phyloP scores from a whole-genome alignment of 371 early-diverging fungal genomes.

The Haplosporangium sp. region DNA sequence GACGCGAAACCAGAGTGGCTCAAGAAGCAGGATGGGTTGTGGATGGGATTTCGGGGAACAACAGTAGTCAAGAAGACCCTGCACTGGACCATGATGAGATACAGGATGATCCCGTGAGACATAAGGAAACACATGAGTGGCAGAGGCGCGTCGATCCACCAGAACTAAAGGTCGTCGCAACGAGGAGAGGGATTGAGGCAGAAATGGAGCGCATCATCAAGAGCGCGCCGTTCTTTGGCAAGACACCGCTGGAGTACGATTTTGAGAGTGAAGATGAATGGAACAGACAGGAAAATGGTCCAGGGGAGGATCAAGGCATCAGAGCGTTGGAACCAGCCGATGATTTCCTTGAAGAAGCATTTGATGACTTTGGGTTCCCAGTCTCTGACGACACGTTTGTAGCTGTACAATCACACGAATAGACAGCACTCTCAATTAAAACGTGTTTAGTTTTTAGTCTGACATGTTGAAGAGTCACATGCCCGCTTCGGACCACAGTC shows the following conservation, averaged over 20 bases:
- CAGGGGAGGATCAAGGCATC: neutral
- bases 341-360: slow-evolving; percentile 17
- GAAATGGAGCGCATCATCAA: slow-evolving; percentile 32
- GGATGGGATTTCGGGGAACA: slow-evolving; percentile 1
- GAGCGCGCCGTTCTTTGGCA: slow-evolving; percentile 27
- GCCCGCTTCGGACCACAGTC: too few species aligned
- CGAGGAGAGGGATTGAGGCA: slow-evolving; percentile 25
- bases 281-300: neutral
- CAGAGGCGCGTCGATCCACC: slow-evolving; percentile 10
- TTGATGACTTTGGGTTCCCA: slow-evolving; percentile 52
- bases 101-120: neutral
- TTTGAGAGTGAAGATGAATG: slow-evolving; percentile 13
- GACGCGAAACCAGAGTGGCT: slow-evolving; percentile 3
- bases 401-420: neutral
- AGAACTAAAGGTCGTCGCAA: slow-evolving; percentile 16
- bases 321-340: neutral
- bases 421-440: neutral
- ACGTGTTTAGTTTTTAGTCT: too few species aligned
- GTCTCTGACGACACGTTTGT: too few species aligned
- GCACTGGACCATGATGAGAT: neutral
- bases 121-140: neutral
- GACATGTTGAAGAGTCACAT: too few species aligned
- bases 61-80: slow-evolving; percentile 15
- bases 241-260: slow-evolving; percentile 8
- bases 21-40: slow-evolving; percentile 36